A percentile compares a stretch with the other conserved stretches of the same genome.
phyloP scores from a whole-genome alignment of 345 rosid species.

The Rhodamnia rubescens region DNA sequence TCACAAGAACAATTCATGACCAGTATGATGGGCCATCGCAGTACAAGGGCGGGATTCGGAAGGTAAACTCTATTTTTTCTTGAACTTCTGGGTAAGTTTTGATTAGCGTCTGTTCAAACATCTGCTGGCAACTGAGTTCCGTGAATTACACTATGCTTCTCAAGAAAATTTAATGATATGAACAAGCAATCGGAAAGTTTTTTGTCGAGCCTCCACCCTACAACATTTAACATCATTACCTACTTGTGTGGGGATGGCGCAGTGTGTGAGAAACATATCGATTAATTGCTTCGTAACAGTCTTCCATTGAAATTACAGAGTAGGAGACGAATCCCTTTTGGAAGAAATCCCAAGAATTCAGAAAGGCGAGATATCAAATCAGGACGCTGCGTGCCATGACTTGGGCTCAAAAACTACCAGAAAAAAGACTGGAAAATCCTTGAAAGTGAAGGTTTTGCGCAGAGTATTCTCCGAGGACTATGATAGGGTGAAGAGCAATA shows the following conservation, averaged over 20 bases:
- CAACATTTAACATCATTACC: not conserved
- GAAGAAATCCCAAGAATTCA: not conserved
- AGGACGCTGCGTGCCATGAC: slow-evolving; percentile 3
- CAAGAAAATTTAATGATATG: not conserved
- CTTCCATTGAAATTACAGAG: not conserved
- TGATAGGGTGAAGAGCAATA: slow-evolving; percentile 5
- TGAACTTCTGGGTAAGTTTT: not conserved
- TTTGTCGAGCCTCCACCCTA: not conserved
- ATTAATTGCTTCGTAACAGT: not conserved
- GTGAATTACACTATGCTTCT: not conserved
- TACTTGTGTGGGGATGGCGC: not conserved
- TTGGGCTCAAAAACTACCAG: not conserved
- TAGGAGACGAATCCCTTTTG: not conserved
- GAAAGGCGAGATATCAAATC: not conserved
- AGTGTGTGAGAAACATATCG: not conserved
- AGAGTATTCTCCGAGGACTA: slow-evolving; percentile 15
- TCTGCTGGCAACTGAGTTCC: not conserved
- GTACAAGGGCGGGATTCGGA: not conserved
- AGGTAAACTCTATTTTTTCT: not conserved
- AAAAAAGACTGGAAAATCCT: not conserved
- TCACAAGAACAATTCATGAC: not conserved
- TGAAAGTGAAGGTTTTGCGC: not conserved
- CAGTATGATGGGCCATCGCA: not conserved
- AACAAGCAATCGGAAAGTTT: not conserved
- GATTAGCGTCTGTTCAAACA: not conserved